Percentiles rank a stretch among this genome's conserved stretches.
Evolutionary conservation across 495 filamentous ascomycete genomes (phyloP).

Genomic region (Aspergillus bertholletiae): DNA sequence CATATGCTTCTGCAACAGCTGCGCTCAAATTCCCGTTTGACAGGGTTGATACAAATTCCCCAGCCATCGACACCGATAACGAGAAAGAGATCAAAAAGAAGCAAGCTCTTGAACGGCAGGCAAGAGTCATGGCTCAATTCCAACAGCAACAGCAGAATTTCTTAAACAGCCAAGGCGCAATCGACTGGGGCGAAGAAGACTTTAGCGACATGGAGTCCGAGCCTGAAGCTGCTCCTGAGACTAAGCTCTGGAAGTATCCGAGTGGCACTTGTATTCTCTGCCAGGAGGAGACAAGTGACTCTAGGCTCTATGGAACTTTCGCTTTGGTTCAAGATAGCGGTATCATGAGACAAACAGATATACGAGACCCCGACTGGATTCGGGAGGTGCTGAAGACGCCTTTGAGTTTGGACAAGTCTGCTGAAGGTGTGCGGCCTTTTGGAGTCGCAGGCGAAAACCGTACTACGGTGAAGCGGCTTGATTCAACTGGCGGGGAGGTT

Average conservation of each 20-base stretch:
- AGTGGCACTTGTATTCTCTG: conserved; percentile 91
- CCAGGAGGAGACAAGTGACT: conserved; percentile 92
- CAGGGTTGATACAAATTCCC: conserved; percentile 54
- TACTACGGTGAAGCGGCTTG: conserved; percentile 68
- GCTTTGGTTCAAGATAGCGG: conserved; percentile 82
- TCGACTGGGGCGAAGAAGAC: conserved; percentile 82
- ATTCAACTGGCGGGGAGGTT: conserved; percentile 64
- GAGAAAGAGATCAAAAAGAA: conserved; percentile 84
- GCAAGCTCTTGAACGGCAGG: conserved; percentile 82
- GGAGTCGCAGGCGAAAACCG: conserved; percentile 86
- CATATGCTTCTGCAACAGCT: conserved; percentile 60
- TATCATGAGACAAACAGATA: conserved; percentile 80
- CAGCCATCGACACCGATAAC: conserved; percentile 57
- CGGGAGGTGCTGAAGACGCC: conserved; percentile 77
- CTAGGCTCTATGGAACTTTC: conserved; percentile 86
- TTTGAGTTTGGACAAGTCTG: conserved; percentile 74
- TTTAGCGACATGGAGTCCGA: conserved; percentile 68
- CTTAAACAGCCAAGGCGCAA: conserved; percentile 74
- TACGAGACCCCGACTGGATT: conserved; percentile 77
- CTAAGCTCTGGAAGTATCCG: conserved; percentile 90
- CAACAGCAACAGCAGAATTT: conserved; percentile 96
- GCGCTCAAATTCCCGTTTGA: conserved; percentile 50
- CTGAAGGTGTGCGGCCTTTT: conserved; percentile 78
- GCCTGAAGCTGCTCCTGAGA: conserved; percentile 47
- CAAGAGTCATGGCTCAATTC: conserved; percentile 93